Evolutionary conservation across 2,329 filamentous ascomycete species (phyloP), one percentile per base, ranked within the genome.

Genomic region (Aspergillus cejpii): DNA sequence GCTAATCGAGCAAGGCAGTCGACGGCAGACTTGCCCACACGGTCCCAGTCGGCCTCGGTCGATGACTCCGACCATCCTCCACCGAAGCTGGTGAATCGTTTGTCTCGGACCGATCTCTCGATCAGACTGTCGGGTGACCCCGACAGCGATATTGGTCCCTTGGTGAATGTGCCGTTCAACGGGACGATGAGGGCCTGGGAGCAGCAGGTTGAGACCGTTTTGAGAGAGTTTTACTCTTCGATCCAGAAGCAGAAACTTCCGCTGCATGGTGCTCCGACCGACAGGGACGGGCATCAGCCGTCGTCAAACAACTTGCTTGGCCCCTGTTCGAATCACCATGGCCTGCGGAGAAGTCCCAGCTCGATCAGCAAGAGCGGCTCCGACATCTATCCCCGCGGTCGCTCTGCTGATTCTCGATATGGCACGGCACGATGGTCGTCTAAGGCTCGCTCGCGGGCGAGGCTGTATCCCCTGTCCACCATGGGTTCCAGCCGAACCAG

Each of bases 301-400:
- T 63, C 71, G 3, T 70, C 69, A 12, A 81, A 76, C 60, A 80
- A 78, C 39, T 75, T 96, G 21, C 83, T 88, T 2, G 84, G 90
- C 10, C 83, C 85, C 60, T 67, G 68, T 27, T 68, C 69, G 23
- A 77, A 78, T 17, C 15, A 20, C 17, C 31, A 34, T 45, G 81
- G 87, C 71, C 75, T 97, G 36, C 88, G 89, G 62, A 83, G 92
- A 37, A 89, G 81, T 33, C 91, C 91, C 1, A 96, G 90, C 60
- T 87, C 92, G 5, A 75, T 97, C 48, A 96, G 90, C 74, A 96
- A 94, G 68, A 82, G 89, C 23, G 88, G 89, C 1, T 97, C 92
- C 0, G 92, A 97, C 55, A 63, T 68, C 20, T 81, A 79, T 43
- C 78, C 75, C 14, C 81, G 88, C 41, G 87, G 86, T n/a, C 78